phyloP scores from a whole-genome alignment of 164 flowering plant genomes.

The Umbilicus rupestris region DNA sequence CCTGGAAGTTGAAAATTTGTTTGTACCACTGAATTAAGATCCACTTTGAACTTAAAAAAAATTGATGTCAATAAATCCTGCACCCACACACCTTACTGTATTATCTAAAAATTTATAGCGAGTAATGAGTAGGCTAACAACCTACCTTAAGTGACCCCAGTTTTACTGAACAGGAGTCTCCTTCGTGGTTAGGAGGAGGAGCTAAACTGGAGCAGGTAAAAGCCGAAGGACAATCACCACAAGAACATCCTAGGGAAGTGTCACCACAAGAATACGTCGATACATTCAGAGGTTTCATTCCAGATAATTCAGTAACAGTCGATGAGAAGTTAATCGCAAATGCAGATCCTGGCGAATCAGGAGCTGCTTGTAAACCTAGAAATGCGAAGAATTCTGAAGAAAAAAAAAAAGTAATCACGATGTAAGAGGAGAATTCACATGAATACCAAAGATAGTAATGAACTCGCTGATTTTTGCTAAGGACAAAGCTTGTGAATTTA shows the following conservation, averaged over 20 bases:
- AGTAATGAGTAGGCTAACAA: neutral
- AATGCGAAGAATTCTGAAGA: constrained; percentile 94
- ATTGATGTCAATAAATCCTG: neutral
- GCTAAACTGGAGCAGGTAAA: constrained; percentile 51
- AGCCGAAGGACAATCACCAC: constrained; percentile 97
- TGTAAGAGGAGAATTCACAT: neutral
- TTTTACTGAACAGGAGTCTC: constrained; percentile 53
- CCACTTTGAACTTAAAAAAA: neutral
- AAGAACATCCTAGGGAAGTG: constrained; percentile 89
- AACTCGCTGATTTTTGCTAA: neutral
- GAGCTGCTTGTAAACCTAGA: constrained; percentile 60
- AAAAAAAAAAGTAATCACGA: constrained; percentile 12
- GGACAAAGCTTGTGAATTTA: neutral
- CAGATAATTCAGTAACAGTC: constrained; percentile 45
- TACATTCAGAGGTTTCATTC: constrained; percentile 86
- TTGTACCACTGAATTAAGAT: neutral
- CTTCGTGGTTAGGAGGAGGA: constrained; percentile 38
- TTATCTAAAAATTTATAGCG: neutral
- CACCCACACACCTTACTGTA: neutral
- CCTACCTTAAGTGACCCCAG: constrained; percentile 76
- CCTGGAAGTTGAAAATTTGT: constrained; percentile 43
- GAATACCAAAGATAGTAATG: neutral
- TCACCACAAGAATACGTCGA: constrained; percentile 89
- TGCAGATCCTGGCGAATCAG: constrained; percentile 76
- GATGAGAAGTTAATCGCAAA: constrained; percentile 64